A percentile compares a stretch with the other conserved stretches of the same genome.
Evolutionary conservation across 129 eudicot genomes (phyloP).

Genomic region (Arctium minus): DNA sequence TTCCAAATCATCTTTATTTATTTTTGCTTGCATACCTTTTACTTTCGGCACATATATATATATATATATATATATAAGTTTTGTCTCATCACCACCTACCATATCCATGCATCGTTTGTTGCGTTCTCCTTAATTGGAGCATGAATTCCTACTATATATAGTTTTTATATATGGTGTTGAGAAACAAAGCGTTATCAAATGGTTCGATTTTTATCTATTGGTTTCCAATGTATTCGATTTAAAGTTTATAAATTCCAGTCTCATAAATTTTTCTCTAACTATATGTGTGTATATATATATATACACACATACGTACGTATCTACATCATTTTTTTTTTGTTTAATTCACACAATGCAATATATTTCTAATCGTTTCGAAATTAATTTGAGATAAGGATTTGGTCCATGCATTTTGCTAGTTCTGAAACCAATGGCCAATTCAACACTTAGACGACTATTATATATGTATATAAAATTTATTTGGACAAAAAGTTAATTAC

Average conservation of each 20-base stretch:
- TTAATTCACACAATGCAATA: background rate
- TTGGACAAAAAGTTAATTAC: no score
- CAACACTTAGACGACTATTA: background rate
- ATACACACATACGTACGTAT: no score
- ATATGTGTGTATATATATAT: no score
- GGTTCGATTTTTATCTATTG: background rate
- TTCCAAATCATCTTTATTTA: background rate
- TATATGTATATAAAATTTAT: no score
- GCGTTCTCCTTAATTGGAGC: background rate
- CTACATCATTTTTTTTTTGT: no score
- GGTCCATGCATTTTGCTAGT: background rate
- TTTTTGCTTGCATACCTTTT: background rate
- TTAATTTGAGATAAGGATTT: background rate
- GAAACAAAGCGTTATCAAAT: background rate
- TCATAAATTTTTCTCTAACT: background rate
- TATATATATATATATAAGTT: background rate
- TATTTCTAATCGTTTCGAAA: background rate
- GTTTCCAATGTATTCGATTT: background rate
- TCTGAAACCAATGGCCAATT: background rate
- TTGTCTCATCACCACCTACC: background rate
- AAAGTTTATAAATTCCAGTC: background rate
- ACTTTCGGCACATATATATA: background rate
- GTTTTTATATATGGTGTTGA: background rate
- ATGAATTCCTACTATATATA: background rate
- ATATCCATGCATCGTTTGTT: background rate